Conservation (phyloP, 192 early-diverging fungal species). For the Cladochytrium replicatum region DNA sequence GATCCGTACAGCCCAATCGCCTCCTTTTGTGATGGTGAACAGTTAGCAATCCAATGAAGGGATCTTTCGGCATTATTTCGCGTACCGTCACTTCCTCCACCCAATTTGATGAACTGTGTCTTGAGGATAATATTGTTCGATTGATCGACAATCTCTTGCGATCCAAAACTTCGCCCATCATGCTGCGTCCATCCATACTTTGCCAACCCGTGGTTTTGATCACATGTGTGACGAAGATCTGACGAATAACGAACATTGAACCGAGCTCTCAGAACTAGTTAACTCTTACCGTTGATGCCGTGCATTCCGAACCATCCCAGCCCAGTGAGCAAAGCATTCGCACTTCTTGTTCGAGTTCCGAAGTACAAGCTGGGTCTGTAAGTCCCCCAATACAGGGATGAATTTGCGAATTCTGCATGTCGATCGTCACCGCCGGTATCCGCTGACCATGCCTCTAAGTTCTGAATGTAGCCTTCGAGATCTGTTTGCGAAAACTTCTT, state of each 20-base stretch:
- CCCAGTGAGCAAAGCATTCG: slow-evolving; percentile 72
- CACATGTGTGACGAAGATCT: slow-evolving; percentile 86
- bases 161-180: slow-evolving; percentile 72
- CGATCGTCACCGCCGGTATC: too few species aligned
- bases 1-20: slow-evolving; percentile 70
- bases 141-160: slow-evolving; percentile 62
- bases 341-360: slow-evolving; percentile 69
- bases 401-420: too few species aligned
- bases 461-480: too few species aligned
- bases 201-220: slow-evolving; percentile 67
- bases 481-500: too few species aligned
- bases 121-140: slow-evolving; percentile 52
- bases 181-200: slow-evolving; percentile 82
- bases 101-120: slow-evolving; percentile 65
- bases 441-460: too few species aligned
- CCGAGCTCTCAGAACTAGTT: slow-evolving; percentile 2
- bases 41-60: slow-evolving; percentile 8
- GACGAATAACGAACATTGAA: neutral
- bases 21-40: slow-evolving; percentile 37
- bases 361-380: slow-evolving; percentile 92
- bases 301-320: slow-evolving; percentile 86
- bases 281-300: slow-evolving; percentile 43
- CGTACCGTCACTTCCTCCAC: slow-evolving; percentile 51
- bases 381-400: slow-evolving; percentile 74
- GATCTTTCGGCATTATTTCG: too few species aligned